phyloP scores from a whole-genome alignment of 23 red algal genomes.

The Gracilaria vermiculophylla region DNA sequence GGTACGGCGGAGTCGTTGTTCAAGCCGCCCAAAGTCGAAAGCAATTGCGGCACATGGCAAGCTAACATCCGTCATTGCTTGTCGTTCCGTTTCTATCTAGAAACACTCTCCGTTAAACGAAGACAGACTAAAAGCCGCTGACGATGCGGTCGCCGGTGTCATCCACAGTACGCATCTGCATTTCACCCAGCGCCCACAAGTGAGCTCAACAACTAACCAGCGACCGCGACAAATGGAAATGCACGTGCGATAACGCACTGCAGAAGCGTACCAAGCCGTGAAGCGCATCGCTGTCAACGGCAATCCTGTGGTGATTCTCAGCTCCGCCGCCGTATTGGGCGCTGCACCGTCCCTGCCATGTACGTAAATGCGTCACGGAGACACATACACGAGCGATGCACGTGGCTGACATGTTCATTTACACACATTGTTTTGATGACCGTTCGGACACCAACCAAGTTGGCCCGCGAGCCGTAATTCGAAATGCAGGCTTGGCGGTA shows the following conservation, averaged over 20 bases:
- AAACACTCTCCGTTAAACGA: conserved; percentile 52
- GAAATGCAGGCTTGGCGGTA: conserved; percentile 48
- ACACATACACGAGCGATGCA: not conserved
- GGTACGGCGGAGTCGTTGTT: not conserved
- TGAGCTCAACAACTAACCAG: too few relatives aligned
- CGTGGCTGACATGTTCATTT: not conserved
- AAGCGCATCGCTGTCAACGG: conserved; percentile 41
- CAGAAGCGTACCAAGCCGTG: conserved; percentile 42
- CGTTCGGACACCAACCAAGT: conserved; percentile 1
- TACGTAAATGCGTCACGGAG: not conserved
- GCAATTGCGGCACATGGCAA: not conserved
- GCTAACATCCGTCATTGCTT: not conserved
- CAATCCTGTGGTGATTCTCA: conserved; percentile 55
- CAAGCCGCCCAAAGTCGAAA: not conserved
- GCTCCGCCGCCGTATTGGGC: conserved; percentile 9
- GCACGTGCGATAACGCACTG: too few relatives aligned
- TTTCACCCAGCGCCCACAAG: not conserved
- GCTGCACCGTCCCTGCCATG: conserved; percentile 56
- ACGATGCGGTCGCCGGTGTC: conserved; percentile 47
- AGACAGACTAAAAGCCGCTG: conserved; percentile 37
- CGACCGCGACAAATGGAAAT: too few relatives aligned
- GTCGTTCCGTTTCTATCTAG: not conserved
- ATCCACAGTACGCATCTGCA: conserved; percentile 59
- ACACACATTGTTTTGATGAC: not conserved
- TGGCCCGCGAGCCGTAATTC: conserved; percentile 36